Evolutionary conservation across 2,329 filamentous ascomycete species (phyloP).

Genomic region (Trichoderma arundinaceum): DNA sequence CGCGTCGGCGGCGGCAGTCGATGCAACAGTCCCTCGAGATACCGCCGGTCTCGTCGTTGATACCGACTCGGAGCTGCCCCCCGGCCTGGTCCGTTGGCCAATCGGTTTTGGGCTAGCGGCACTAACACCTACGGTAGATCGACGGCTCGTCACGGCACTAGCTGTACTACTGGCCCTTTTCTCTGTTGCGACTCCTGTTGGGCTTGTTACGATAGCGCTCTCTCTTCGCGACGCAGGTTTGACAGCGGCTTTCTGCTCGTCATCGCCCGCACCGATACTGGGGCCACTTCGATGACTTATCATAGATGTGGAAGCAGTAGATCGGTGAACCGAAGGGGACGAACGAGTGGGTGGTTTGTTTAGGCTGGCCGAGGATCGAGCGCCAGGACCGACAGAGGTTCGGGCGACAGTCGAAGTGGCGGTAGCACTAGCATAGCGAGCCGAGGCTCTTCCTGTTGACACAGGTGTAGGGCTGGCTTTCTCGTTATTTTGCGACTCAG

Average conservation of each 20-base stretch:
- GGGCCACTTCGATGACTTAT: slow-evolving; percentile 54
- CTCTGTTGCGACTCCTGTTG: slow-evolving; percentile 42
- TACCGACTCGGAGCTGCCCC: slow-evolving; percentile 9
- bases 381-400: slow-evolving; percentile 34
- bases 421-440: slow-evolving; percentile 23
- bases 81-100: slow-evolving; percentile 6
- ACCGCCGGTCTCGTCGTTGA: slow-evolving; percentile 43
- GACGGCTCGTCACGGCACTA: slow-evolving; percentile 44
- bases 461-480: slow-evolving; percentile 6
- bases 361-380: slow-evolving; percentile 50
- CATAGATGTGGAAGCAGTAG: slow-evolving; percentile 45
- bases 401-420: slow-evolving; percentile 36
- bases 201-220: slow-evolving; percentile 51
- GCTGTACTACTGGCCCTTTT: slow-evolving; percentile 45
- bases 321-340: slow-evolving; percentile 45
- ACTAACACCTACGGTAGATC: slow-evolving; percentile 39
- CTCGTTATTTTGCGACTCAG: slow-evolving; percentile 4
- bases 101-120: slow-evolving; percentile 45
- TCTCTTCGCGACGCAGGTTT: slow-evolving; percentile 50
- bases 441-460: slow-evolving; percentile 11
- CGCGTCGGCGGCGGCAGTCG: slow-evolving; percentile 45
- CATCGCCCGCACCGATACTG: slow-evolving; percentile 56
- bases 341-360: slow-evolving; percentile 58
- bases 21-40: slow-evolving; percentile 29
- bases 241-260: slow-evolving; percentile 54